A percentile compares a stretch with the other conserved stretches of the same genome.
Conservation (phyloP, 257 asterid species). For the Solanum clarkiae region DNA sequence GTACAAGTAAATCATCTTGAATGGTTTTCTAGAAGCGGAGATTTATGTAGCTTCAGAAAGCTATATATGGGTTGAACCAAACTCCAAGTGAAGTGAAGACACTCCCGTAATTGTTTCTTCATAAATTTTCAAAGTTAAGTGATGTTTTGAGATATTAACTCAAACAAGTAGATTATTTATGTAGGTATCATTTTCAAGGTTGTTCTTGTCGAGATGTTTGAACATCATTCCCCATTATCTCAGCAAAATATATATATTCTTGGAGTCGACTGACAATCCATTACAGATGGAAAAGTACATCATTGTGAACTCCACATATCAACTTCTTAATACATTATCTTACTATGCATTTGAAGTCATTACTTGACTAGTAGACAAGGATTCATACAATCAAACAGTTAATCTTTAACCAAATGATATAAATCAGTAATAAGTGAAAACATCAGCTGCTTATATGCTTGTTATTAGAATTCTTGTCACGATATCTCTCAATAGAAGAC, state of each 20-base stretch:
- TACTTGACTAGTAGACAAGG: neutral
- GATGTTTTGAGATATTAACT: too few relatives aligned
- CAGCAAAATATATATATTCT: slow-evolving; percentile 44
- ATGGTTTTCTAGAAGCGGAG: neutral
- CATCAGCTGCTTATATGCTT: neutral
- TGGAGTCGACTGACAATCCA: slow-evolving; percentile 52
- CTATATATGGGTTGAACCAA: neutral
- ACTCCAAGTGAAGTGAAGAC: neutral
- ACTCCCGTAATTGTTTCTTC: neutral
- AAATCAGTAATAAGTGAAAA: neutral
- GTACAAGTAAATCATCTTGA: neutral
- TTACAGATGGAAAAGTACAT: slow-evolving; percentile 17
- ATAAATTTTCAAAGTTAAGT: too few relatives aligned
- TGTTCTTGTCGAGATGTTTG: neutral
- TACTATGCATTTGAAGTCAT: neutral
- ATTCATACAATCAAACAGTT: neutral
- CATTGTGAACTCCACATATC: neutral
- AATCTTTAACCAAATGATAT: neutral
- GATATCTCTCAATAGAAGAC: neutral
- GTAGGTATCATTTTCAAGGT: too few relatives aligned
- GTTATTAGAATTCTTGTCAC: neutral
- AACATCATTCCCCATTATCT: slow-evolving; percentile 85
- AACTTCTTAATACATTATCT: neutral
- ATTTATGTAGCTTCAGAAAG: neutral
- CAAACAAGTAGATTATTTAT: too few relatives aligned